Base-by-base conservation (phyloP, 495 filamentous ascomycete species). In the Tuber calosporum region DNA sequence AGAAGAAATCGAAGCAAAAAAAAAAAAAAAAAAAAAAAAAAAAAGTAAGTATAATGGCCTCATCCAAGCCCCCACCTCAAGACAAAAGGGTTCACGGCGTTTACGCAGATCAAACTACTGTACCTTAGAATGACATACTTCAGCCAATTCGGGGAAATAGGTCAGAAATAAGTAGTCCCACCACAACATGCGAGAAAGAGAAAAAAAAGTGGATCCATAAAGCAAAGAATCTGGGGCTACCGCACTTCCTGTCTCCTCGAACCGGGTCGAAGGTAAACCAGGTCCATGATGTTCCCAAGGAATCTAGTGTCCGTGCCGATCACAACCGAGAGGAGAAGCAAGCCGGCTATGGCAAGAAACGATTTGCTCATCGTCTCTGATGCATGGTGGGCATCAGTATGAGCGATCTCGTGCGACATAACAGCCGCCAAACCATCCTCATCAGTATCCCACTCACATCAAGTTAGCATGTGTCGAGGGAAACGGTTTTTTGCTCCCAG, bases 361-460 rank as follows among this genome's bases (percentile, higher is more conserved):
- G 83, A 84, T 70, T 87, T 85, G 71, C 87, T 91, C 86, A 96
- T 87, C 15, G 89, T 84, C 83, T 98, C 94, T 2, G 86, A 91
- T 0, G 87, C 83, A 78, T 98, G 94, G 48, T 89, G 89, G 1
- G 93, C 93, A 1, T 97, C 84, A 48, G 92, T 92, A 80, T 98
- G 94, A n/a, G 93, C 92, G 73, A 98, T 96, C 84, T 97, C 94
- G 81, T 98, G 94, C 8, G 92, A 92, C 43, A 78, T 69, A 1
- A 97, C 91, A 4, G 93, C 88, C 20, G 94, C 94, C 26, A 97
- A 83, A 0, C 90, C 92, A 77, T 92, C 87, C 43, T 96, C 91
- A 69, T 86, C 87, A 98, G 79, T 30, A 98, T 91, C 30, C 94
- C 91, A 40, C 73, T 91, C 19, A 4, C 19, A 36, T 38, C 34